These are phyloP conservation scores for Trebouxia sp. DNA, from an alignment of 139 green algal genomes.

Conservation along the genomic window DNA sequence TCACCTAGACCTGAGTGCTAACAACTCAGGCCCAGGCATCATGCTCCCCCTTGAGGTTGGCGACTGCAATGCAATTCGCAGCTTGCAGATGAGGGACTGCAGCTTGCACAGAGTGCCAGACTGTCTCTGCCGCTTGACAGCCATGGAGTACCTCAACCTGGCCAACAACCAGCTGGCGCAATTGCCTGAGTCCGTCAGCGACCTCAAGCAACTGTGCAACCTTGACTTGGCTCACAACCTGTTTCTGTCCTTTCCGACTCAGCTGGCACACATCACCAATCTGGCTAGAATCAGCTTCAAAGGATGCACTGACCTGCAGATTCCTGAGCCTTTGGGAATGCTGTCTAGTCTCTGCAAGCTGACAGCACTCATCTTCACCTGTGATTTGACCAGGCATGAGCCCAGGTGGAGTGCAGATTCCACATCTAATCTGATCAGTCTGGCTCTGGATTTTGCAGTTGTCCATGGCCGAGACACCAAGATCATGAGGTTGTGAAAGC, in stretches of 20 bases:
- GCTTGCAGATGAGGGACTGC: background rate
- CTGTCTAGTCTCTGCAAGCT: background rate
- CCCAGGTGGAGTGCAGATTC: conserved; percentile 15
- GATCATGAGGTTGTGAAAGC: background rate
- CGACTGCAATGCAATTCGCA: background rate
- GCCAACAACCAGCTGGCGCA: conserved; percentile 7
- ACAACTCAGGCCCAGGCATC: background rate
- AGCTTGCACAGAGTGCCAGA: background rate
- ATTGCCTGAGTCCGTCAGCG: background rate
- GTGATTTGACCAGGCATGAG: background rate
- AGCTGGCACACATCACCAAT: background rate
- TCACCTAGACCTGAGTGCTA: background rate
- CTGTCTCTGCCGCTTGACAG: background rate
- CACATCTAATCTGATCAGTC: conserved; percentile 21
- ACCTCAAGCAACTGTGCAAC: background rate
- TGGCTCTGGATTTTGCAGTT: background rate
- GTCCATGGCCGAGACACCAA: background rate
- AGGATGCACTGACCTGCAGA: background rate
- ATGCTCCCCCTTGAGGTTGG: conserved; percentile 8
- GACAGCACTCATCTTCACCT: conserved; percentile 14
- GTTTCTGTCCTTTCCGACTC: background rate
- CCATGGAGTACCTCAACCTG: background rate
- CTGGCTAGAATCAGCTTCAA: conserved; percentile 9
- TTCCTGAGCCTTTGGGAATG: background rate
- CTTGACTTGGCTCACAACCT: background rate